Evolutionary conservation across 768 basidiomycete species (phyloP).

Genomic region (Pleurotus tuoliensis): DNA sequence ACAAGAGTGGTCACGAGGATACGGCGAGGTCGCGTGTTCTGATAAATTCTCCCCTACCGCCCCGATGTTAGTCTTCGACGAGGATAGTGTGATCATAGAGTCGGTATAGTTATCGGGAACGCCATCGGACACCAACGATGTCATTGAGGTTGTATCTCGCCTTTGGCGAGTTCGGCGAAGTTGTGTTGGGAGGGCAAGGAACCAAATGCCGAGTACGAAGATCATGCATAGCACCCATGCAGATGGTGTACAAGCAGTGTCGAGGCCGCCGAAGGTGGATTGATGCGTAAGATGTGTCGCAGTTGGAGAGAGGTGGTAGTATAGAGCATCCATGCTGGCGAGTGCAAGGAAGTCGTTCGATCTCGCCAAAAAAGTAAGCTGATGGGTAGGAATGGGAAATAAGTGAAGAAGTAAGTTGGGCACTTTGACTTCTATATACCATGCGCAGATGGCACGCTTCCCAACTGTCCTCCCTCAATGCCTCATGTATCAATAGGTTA

Average conservation of each 20-base stretch:
- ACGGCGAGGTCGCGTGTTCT: no score
- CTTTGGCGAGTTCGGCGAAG: no score
- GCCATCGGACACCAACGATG: no score
- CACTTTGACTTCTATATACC: conserved; percentile 2
- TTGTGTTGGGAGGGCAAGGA: not conserved
- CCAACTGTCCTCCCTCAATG: not conserved
- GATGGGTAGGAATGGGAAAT: not conserved
- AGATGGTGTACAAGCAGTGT: not conserved
- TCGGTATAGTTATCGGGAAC: no score
- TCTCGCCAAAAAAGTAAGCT: not conserved
- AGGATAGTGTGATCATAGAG: no score
- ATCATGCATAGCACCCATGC: no score
- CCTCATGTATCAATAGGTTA: conserved; percentile 6
- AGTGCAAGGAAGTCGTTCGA: not conserved
- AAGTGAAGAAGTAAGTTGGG: not conserved
- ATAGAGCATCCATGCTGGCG: not conserved
- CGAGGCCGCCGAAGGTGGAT: not conserved
- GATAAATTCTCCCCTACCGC: no score
- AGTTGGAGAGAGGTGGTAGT: not conserved
- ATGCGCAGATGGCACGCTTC: not conserved
- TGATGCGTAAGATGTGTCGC: not conserved
- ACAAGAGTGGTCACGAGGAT: no score
- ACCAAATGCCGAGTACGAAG: not conserved
- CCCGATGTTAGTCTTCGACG: no score
- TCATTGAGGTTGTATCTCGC: no score